A percentile compares a stretch with the other conserved stretches of the same genome.
phyloP scores from a whole-genome alignment of 2,329 filamentous ascomycete species.

The Aspergillus hiratsukae region DNA sequence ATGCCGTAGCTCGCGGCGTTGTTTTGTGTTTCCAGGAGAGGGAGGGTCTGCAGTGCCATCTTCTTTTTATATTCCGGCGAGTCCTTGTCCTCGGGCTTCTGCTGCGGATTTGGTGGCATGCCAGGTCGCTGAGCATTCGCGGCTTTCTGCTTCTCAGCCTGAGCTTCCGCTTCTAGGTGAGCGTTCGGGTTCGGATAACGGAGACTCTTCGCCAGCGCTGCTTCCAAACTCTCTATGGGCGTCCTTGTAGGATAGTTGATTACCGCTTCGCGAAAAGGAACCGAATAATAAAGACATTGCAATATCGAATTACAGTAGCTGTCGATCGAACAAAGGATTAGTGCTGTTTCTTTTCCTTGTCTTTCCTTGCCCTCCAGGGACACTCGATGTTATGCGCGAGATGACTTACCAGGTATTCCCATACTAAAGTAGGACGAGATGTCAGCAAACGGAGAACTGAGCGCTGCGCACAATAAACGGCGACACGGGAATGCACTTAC shows the following conservation, averaged over 20 bases:
- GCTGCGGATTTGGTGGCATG: constrained; percentile 52
- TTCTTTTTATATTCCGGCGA: constrained; percentile 98
- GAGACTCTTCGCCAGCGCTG: constrained; percentile 41
- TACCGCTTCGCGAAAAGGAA: constrained; percentile 88
- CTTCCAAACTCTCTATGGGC: constrained; percentile 65
- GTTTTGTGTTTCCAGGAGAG: constrained; percentile 80
- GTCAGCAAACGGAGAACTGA: constrained; percentile 15
- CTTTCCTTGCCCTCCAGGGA: neutral
- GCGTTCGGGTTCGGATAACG: constrained; percentile 60
- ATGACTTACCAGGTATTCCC: constrained; percentile 85
- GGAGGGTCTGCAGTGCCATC: constrained; percentile 80
- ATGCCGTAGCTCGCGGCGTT: constrained; percentile 79
- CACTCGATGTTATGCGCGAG: neutral
- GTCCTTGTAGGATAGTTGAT: constrained; percentile 79
- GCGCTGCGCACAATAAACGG: neutral
- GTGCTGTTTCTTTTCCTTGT: neutral
- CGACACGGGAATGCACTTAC: constrained; percentile 52
- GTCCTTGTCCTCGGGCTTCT: constrained; percentile 86
- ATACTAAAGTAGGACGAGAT: constrained; percentile 57
- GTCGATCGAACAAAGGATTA: constrained; percentile 11
- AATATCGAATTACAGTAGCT: constrained; percentile 99
- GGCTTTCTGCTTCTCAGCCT: constrained; percentile 44
- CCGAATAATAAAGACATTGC: constrained; percentile 94
- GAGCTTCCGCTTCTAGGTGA: constrained; percentile 49
- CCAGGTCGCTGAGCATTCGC: constrained; percentile 36